Base-by-base conservation (phyloP, 164 flowering plant species). In the Vitis rupestris region DNA sequence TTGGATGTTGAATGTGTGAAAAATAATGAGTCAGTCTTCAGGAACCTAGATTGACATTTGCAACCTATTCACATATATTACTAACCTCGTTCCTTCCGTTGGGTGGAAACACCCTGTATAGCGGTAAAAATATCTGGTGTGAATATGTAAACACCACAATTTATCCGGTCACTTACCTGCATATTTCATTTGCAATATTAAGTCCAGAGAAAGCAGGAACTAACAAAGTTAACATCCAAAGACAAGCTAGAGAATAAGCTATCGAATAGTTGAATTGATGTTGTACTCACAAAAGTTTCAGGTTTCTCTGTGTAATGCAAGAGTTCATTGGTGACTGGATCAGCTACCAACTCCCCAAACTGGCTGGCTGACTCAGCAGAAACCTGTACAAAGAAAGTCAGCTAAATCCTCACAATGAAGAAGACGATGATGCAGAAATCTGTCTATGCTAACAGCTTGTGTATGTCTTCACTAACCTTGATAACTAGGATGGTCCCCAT, bases 261-360 rank as follows among this genome's bases (percentile, higher is more conserved):
- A 49, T 6, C 61, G 50, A 52, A 13, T 13, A 63, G 64, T 31
- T 30, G 31, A 65, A 67, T 58, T 23, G 58, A 67, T 63, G 27
- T 60, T 50, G 15, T 50, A 86, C 98, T 29, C 87, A 94, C 99
- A 88, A 94, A 94, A 67, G 98, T 92, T 81, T 94, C 99, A 51
- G 99, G 99, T 81, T 93, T 94, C 77, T 92, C 98, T 0, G 99
- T 87, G 75, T 94, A 94, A 77, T 94, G 99, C 88, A 94, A 74
- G 70, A 95, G 73, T 71, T 95, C 99, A 71, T 91, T 86, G 70
- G 99, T 90, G 66, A 51, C 70, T 56, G 96, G 92, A 86, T 94
- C 99, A 50, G 98, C 96, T 19, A 94, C 94, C 79, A 93, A 80
- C 76, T 92, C 99, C 13, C 99, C 99, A 82, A 95, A 95, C 79